phyloP scores from a whole-genome alignment of 441 rosid species.

The Adansonia rubrostipa region DNA sequence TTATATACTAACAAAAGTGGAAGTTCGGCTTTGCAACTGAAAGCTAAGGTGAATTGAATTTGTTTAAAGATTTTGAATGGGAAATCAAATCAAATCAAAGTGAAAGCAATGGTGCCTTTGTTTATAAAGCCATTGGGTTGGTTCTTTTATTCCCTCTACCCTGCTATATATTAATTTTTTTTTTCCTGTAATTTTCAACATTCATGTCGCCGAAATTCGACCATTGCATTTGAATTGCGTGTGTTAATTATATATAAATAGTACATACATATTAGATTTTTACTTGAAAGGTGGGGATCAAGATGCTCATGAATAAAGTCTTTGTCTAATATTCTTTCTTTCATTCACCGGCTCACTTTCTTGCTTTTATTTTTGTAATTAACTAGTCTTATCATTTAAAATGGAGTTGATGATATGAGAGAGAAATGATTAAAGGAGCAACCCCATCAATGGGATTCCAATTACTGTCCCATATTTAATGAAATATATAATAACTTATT shows the following conservation, averaged over 20 bases:
- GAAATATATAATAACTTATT: conserved; percentile 4
- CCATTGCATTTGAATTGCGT: conserved; percentile 28
- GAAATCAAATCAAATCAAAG: conserved; percentile 24
- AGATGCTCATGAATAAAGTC: conserved; percentile 7
- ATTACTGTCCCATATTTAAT: conserved; percentile 36
- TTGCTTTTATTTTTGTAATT: not conserved
- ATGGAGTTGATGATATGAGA: conserved; percentile 8
- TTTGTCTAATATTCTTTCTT: conserved; percentile 24
- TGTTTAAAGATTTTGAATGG: not conserved
- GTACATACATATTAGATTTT: conserved; percentile 11
- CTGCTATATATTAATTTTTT: conserved; percentile 7
- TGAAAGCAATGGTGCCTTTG: conserved; percentile 31
- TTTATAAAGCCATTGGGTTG: conserved; percentile 39
- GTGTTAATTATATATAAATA: conserved; percentile 19
- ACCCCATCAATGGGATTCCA: conserved; percentile 52
- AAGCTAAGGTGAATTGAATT: conserved; percentile 11
- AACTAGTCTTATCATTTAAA: not conserved
- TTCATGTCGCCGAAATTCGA: conserved; percentile 56
- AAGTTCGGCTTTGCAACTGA: conserved; percentile 13
- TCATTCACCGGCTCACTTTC: not conserved
- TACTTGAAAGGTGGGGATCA: conserved; percentile 22
- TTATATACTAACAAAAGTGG: conserved; percentile 8
- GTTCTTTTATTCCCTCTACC: conserved; percentile 36
- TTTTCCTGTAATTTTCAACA: conserved; percentile 46
- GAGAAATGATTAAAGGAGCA: conserved; percentile 47